Evolutionary conservation across 2,329 filamentous ascomycete species (phyloP), one percentile per base, ranked within the genome.

Genomic region (Cordyceps farinosa): DNA sequence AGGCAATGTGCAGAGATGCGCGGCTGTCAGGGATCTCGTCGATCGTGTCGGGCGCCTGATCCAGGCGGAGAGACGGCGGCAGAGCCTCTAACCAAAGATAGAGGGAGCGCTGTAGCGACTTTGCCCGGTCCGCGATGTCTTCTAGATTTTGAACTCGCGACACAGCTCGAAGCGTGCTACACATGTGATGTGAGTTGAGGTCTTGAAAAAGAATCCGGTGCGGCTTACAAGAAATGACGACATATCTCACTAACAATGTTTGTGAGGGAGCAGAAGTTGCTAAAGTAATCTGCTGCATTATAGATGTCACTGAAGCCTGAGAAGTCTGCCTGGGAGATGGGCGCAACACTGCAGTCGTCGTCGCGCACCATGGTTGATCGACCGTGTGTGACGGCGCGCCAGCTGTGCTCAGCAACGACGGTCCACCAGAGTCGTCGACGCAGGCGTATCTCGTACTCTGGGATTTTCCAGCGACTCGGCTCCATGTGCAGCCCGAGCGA

Each of bases 331-430:
- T n/a, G 32, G 9, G 61, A 59, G 5, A 67, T 52, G 2, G 64
- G 60, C 11, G 64, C 52, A 7, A 68, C 67, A 45, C 65, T 64
- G 62, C 65, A 68, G 56, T 68, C 67, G 47, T 68, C 67, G 10
- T 65, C 62, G 29, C 60, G 53, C 22, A 67, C n/a, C 63, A 66
- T 66, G 1, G 63, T 64, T 5, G 66, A 52, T 32, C 66, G 52
- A 3, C 67, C 67, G 32, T 68, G 67, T 15, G 66, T 68, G 38
- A 68, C 55, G 4, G 67, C 56, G 7, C 67, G 67, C 67, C 67
- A 68, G 45, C 59, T 66, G 30, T 67, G 60, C 44, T 68, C 67
- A 29, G 64, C 62, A 3, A 66, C 61, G 5, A 67, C 66, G 8
- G 65, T 44, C 66, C 67, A 68, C 67, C 67, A 68, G 13, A 68